These are phyloP conservation scores for Lindgomyces ingoldianus DNA, from an alignment of 495 filamentous ascomycete genomes.

Conservation along the genomic window DNA sequence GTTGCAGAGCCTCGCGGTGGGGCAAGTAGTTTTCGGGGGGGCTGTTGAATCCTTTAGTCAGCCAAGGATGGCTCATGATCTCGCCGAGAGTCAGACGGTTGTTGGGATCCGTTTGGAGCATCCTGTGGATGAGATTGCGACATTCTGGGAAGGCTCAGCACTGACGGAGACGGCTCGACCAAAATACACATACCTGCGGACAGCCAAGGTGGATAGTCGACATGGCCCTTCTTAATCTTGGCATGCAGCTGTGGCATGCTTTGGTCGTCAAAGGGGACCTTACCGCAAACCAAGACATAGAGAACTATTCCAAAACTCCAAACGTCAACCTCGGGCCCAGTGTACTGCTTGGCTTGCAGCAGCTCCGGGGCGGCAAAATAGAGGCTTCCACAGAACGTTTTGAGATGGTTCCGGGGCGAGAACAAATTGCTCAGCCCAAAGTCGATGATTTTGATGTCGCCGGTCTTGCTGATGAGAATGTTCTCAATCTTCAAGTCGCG, in stretches of 20 bases:
- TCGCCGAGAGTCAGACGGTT: slow-evolving; percentile 84
- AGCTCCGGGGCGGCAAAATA: slow-evolving; percentile 98
- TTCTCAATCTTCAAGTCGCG: slow-evolving; percentile 99
- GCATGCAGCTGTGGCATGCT: slow-evolving; percentile 98
- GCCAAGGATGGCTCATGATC: slow-evolving; percentile 97
- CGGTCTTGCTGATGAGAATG: slow-evolving; percentile 98
- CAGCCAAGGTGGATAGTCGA: slow-evolving; percentile 94
- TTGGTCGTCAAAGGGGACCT: slow-evolving; percentile 98
- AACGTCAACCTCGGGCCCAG: slow-evolving; percentile 93
- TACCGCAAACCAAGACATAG: slow-evolving; percentile 96
- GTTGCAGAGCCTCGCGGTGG: slow-evolving; percentile 74
- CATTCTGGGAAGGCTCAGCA: slow-evolving; percentile 66
- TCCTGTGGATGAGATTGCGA: slow-evolving; percentile 87
- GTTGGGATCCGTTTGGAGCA: slow-evolving; percentile 93
- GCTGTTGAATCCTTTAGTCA: slow-evolving; percentile 84
- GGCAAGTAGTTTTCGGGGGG: slow-evolving; percentile 91
- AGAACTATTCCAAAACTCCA: slow-evolving; percentile 99
- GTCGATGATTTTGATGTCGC: slow-evolving; percentile 99
- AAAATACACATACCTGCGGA: slow-evolving; percentile 68
- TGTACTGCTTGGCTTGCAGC: slow-evolving; percentile 90
- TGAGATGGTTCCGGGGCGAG: slow-evolving; percentile 79
- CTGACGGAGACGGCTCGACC: background rate
- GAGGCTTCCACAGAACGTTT: slow-evolving; percentile 96
- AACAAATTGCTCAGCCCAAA: slow-evolving; percentile 98
- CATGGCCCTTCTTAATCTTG: slow-evolving; percentile 96